Base-by-base conservation (phyloP, 2,329 filamentous ascomycete species). In the Myriosclerotinia curreyana region DNA sequence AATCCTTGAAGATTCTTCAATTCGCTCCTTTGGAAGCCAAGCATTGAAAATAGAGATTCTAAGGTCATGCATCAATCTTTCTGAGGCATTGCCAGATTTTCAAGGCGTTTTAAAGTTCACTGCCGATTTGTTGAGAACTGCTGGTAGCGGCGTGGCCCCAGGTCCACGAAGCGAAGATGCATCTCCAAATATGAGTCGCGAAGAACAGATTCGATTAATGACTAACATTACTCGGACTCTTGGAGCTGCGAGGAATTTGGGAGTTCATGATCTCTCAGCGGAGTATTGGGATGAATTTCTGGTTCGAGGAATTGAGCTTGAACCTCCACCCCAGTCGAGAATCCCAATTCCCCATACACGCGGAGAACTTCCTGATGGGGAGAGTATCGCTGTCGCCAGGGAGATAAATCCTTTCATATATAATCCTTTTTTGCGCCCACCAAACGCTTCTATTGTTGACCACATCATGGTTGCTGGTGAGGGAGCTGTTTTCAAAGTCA, bases 271-370 rank as follows among this genome's bases (percentile, higher is more conserved):
- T 64, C 77, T 94, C 50, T 82, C 86, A 60, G 92, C 92, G 7
- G 90, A 95, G 70, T 99, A 97, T 74, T 99, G 95, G 95, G 95
- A 99, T 75, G 92, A 96, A 72, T 98, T 98, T 71, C 80, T 99
- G 11, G 83, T 99, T 54, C 87, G 95, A 58, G 86, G 86, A 67
- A 80, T 96, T 70, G 84, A 87, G 62, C 79, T 96, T 51, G 85
- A 92, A 59, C 80, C 89, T 31, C 76, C 85, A 46, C 79, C 86
- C 12, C 77, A 80, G 50, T 81, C 82, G 14, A 82, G 84, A 68
- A 82, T 83, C 20, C 88, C 91, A 0, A 83, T 91, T 60, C 82
- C 88, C 7, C 90, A 92, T 71, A 79, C 77, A 22, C 80, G 77
- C 64, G 78, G 76, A 46, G 82, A 85, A 66, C 73, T 85, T 48